Base-by-base conservation (phyloP, 2,329 filamentous ascomycete species). In the Curvularia lunata region DNA sequence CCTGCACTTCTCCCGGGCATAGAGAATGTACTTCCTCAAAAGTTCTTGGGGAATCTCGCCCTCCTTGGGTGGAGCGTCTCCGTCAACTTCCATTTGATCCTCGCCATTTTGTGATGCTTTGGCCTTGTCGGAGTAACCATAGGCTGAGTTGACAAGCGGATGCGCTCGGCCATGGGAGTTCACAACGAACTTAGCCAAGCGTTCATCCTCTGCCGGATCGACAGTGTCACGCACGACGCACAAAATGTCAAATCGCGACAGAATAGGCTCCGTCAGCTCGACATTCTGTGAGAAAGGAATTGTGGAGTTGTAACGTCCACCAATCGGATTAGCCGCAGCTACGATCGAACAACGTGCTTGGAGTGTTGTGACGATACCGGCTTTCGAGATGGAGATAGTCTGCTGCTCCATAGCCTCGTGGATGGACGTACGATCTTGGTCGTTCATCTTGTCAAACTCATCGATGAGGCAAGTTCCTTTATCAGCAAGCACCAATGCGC, bases 321-420 rank as follows among this genome's bases (percentile, higher is more conserved):
- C 94, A 59, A 96, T 94, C 0, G 95, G 95, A 79, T 99, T 99
- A 69, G 95, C 95, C 1, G 95, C 95, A 16, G 95, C 95, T 64
- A 99, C 92, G 66, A 99, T 96, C 52, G 93, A 92, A 76, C 95
- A 99, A 38, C 95, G 90, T 42, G 95, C 95, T 77, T 99, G 94
- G 0, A 99, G 83, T 0, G 95, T 98, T 1, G 95, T 99, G 42
- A 99, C 95, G 60, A 99, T 99, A 78, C 95, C 95, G 0, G 95
- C 95, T 77, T 99, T 99, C 64, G 92, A 97, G 73, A 99, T 99
- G 60, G 94, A 98, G 67, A 99, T 99, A 1, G 95, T 99, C 80
- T 99, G 95, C 79, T 99, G 95, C 78, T 99, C 95, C 95, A 99
- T 99, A 59, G 95, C 95, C 83, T 99, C 95, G 84, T 99, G 95